These are phyloP conservation scores for Trichosanthes cucumerina DNA, from an alignment of 306 rosid genomes.

Conservation along the genomic window DNA sequence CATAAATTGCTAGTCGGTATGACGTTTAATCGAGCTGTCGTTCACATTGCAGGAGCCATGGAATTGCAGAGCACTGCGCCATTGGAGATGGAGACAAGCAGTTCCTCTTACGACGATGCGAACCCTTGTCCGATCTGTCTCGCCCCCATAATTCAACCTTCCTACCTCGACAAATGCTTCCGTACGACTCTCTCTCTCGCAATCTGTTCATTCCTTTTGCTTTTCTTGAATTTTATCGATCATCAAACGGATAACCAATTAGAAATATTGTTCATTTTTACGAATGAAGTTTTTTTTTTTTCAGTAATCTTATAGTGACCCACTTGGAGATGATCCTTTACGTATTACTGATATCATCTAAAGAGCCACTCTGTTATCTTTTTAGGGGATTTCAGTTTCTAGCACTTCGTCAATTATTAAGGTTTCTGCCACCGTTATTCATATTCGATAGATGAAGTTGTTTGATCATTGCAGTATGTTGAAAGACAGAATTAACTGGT, in stretches of 20 bases:
- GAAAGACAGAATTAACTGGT: neutral
- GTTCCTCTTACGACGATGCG: conserved; percentile 17
- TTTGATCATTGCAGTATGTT: neutral
- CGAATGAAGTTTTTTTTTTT: neutral
- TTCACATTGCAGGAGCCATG: neutral
- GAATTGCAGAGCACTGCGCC: neutral
- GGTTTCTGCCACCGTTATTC: neutral
- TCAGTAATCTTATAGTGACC: neutral
- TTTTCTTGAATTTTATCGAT: neutral
- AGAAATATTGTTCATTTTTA: neutral
- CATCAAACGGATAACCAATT: neutral
- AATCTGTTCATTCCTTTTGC: neutral
- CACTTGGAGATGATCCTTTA: neutral
- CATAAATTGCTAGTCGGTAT: neutral
- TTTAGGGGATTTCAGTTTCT: neutral
- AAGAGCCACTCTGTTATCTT: neutral
- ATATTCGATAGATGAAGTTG: neutral
- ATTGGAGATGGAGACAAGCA: neutral
- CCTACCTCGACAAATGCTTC: conserved; percentile 65
- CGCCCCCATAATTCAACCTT: conserved; percentile 39
- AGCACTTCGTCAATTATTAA: neutral
- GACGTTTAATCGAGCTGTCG: neutral
- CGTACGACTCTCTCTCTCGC: conserved; percentile 31
- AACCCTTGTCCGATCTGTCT: conserved; percentile 74
- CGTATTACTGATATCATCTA: neutral